Evolutionary conservation across 768 basidiomycete genomes (phyloP).

Genomic region (Russula earlei): DNA sequence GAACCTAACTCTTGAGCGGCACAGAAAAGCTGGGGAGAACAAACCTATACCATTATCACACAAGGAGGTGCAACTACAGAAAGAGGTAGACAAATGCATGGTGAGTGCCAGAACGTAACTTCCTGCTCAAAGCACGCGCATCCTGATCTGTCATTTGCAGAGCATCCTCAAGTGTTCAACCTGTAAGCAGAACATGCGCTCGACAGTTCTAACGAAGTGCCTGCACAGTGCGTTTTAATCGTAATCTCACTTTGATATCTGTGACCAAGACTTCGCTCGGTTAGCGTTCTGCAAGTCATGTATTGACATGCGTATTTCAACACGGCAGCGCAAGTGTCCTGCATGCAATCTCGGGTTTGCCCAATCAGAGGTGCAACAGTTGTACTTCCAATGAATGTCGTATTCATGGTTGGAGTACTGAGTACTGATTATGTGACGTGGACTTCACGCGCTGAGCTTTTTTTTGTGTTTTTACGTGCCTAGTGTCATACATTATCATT

Average conservation of each 20-base stretch:
- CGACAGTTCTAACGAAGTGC: constrained; percentile 78
- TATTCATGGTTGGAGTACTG: neutral
- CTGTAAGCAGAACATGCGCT: constrained; percentile 69
- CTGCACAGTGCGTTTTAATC: constrained; percentile 66
- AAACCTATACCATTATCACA: constrained; percentile 22
- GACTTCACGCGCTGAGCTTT: neutral
- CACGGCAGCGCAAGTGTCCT: constrained; percentile 90
- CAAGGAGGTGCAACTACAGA: constrained; percentile 33
- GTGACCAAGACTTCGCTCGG: neutral
- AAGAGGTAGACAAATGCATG: constrained; percentile 50
- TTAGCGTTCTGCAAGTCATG: constrained; percentile 80
- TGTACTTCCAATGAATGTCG: constrained; percentile 43
- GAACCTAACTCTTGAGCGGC: constrained; percentile 22
- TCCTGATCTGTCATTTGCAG: constrained; percentile 31
- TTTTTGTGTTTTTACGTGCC: constrained; percentile 1
- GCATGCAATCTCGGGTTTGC: constrained; percentile 78
- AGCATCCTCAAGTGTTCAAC: constrained; percentile 82
- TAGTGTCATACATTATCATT: constrained; percentile 10
- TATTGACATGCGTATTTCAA: constrained; percentile 78
- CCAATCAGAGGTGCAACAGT: constrained; percentile 66
- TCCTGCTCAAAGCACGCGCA: neutral
- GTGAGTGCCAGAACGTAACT: constrained; percentile 30
- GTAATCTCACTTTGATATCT: neutral
- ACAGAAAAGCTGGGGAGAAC: constrained; percentile 36
- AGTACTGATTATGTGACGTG: neutral